These are phyloP conservation scores for Lepidium aucheri DNA, from an alignment of 345 rosid genomes.

Conservation along the genomic window DNA sequence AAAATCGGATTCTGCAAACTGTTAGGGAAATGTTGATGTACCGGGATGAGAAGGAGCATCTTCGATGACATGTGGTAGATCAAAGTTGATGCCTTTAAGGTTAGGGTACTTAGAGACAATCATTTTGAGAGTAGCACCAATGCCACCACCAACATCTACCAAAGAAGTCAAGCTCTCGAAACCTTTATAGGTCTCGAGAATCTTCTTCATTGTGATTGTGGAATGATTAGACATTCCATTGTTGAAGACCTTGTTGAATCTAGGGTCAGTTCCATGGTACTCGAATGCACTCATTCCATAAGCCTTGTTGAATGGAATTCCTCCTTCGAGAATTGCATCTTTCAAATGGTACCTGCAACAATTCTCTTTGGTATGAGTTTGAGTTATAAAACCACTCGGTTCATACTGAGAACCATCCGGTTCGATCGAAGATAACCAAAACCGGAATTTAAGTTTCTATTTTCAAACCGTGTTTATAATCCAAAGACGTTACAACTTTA, in stretches of 20 bases:
- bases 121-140: slow-evolving; percentile 58
- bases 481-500: not conserved
- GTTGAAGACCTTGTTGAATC: slow-evolving; percentile 74
- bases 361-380: not conserved
- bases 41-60: slow-evolving; percentile 64
- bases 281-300: slow-evolving; percentile 74
- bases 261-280: slow-evolving; percentile 62
- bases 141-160: slow-evolving; percentile 92
- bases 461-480: not conserved
- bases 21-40: not conserved
- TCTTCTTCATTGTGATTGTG: slow-evolving; percentile 60
- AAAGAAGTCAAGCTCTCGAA: slow-evolving; percentile 53
- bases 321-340: slow-evolving; percentile 72
- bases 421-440: not conserved
- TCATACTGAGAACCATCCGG: not conserved
- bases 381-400: not conserved
- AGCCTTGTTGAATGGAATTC: slow-evolving; percentile 75
- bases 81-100: slow-evolving; percentile 78
- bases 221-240: slow-evolving; percentile 71
- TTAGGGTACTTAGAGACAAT: slow-evolving; percentile 62
- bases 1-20: not conserved
- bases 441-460: not conserved
- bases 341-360: slow-evolving; percentile 60
- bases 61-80: slow-evolving; percentile 71
- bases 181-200: slow-evolving; percentile 64